Evolutionary conservation across 257 asterid species (phyloP).

Genomic region (Fraxinus excelsior): DNA sequence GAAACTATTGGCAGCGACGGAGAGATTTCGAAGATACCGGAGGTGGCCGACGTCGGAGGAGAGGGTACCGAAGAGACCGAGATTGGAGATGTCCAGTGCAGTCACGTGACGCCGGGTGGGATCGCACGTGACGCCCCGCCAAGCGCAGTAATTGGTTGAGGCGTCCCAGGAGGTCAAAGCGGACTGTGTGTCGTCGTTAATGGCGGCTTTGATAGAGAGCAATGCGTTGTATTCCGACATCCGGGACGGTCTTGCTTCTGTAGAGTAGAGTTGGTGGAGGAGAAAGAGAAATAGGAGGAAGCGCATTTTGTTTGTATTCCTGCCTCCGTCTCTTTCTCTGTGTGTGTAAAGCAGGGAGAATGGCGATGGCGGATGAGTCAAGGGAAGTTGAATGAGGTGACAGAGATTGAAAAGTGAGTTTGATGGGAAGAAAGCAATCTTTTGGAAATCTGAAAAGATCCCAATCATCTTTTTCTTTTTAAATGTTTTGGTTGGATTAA

Average conservation of each 20-base stretch:
- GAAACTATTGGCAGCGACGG: conserved; percentile 58
- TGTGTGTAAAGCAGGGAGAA: neutral
- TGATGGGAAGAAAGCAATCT: too few relatives aligned
- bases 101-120: conserved; percentile 61
- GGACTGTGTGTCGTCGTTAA: conserved; percentile 68
- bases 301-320: conserved; percentile 45
- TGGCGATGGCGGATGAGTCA: neutral
- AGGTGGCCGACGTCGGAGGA: conserved; percentile 61
- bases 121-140: conserved; percentile 85
- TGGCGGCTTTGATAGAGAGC: conserved; percentile 65
- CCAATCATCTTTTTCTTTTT: too few relatives aligned
- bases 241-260: conserved; percentile 42
- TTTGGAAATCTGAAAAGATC: too few relatives aligned
- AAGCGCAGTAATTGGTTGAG: conserved; percentile 61
- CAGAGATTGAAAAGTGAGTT: too few relatives aligned
- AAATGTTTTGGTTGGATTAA: too few relatives aligned
- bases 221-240: conserved; percentile 58
- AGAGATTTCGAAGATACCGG: conserved; percentile 54
- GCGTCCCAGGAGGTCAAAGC: conserved; percentile 62
- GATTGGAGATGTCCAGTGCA: conserved; percentile 61
- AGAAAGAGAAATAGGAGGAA: conserved; percentile 45
- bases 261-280: conserved; percentile 29
- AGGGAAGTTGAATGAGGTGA: neutral
- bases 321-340: neutral
- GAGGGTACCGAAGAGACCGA: conserved; percentile 60